Conservation (phyloP, 192 early-diverging fungal genomes). For the Coemansia sp. region DNA sequence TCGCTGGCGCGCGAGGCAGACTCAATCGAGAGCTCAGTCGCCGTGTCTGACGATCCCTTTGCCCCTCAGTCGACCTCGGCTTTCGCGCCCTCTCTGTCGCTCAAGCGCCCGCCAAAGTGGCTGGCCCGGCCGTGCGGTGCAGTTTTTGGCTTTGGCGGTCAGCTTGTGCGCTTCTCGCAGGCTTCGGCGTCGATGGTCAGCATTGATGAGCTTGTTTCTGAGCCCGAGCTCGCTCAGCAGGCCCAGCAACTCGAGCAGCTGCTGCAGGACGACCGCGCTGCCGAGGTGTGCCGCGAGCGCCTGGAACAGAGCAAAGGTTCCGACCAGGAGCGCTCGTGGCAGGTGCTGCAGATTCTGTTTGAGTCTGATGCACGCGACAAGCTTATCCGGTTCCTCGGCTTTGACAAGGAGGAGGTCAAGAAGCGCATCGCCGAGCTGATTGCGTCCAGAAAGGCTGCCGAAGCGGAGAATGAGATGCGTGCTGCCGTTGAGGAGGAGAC, state of each 20-base stretch:
- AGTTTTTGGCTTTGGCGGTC: constrained; percentile 87
- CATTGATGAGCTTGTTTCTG: constrained; percentile 66
- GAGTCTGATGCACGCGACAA: constrained; percentile 74
- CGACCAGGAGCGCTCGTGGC: constrained; percentile 60
- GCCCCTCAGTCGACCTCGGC: constrained; percentile 49
- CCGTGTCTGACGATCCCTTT: constrained; percentile 69
- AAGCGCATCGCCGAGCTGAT: constrained; percentile 58
- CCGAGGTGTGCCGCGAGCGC: constrained; percentile 51
- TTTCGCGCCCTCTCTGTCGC: constrained; percentile 55
- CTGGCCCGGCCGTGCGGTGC: constrained; percentile 82
- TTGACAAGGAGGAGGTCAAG: constrained; percentile 66
- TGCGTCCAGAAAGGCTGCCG: constrained; percentile 5
- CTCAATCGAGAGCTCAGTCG: constrained; percentile 36
- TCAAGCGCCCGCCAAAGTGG: constrained; percentile 94
- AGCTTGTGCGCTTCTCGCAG: constrained; percentile 75
- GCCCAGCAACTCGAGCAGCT: constrained; percentile 72
- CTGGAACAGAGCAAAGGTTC: constrained; percentile 30
- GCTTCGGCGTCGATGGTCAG: constrained; percentile 48
- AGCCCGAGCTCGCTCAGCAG: constrained; percentile 66
- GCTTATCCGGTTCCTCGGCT: constrained; percentile 86
- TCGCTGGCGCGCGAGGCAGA: constrained; percentile 54
- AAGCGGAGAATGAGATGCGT: neutral
- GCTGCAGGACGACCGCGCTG: constrained; percentile 54
- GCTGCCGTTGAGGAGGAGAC: constrained; percentile 6
- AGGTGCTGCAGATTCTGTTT: constrained; percentile 81